These are phyloP conservation scores for Solanum phureja DNA, from an alignment of 257 asterid species.

Conservation along the genomic window DNA sequence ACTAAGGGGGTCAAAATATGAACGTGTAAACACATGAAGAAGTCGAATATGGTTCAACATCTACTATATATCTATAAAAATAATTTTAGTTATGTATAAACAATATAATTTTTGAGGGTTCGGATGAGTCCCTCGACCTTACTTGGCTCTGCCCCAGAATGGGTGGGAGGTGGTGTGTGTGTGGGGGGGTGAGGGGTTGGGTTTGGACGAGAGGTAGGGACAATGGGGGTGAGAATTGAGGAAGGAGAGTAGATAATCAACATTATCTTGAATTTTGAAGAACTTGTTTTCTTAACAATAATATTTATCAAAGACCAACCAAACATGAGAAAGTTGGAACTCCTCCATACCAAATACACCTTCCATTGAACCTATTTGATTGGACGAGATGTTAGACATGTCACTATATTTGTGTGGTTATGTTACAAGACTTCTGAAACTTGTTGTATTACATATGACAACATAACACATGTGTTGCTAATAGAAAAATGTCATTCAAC, in stretches of 20 bases:
- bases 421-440: neutral
- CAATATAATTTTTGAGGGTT: neutral
- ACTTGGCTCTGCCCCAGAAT: neutral
- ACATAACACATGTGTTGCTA: neutral
- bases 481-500: neutral
- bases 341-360: neutral
- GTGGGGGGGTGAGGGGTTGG: neutral
- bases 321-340: neutral
- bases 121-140: neutral
- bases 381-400: neutral
- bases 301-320: neutral
- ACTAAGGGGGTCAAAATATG: no score
- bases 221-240: neutral
- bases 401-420: neutral
- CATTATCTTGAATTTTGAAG: neutral
- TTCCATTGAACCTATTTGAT: neutral
- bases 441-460: neutral
- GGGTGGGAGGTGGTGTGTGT: neutral
- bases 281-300: neutral
- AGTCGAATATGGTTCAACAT: neutral
- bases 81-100: neutral
- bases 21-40: neutral
- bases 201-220: neutral
- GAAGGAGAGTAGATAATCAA: neutral
- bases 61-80: neutral